phyloP scores from a whole-genome alignment of 2,329 filamentous ascomycete genomes.

The Colletotrichum chlorophyti region DNA sequence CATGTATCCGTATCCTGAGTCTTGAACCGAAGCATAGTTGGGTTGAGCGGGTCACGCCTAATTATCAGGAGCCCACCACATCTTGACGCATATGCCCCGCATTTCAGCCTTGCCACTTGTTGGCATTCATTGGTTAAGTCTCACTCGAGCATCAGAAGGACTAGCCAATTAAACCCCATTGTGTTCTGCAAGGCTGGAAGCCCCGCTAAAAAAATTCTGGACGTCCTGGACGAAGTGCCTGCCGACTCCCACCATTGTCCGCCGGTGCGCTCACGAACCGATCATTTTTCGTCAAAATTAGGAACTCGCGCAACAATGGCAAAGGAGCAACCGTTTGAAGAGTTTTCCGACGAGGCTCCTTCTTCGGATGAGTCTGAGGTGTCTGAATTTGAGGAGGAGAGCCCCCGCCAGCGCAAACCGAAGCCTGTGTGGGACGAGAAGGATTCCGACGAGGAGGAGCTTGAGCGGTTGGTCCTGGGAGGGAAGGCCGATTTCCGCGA shows the following conservation, averaged over 20 bases:
- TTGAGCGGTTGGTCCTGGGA: conserved; percentile 89
- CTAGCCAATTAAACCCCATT: neutral
- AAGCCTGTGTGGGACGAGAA: conserved; percentile 60
- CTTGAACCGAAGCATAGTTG: too few relatives aligned
- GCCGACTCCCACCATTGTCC: neutral
- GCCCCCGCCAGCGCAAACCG: conserved; percentile 31
- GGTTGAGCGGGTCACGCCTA: too few relatives aligned
- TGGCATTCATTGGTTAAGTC: neutral
- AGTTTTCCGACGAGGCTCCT: conserved; percentile 25
- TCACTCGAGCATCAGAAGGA: accelerated
- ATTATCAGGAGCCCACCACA: too few relatives aligned
- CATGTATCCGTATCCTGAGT: too few relatives aligned
- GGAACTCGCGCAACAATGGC: conserved; percentile 22
- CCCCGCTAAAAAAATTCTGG: conserved; percentile 28
- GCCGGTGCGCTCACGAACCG: neutral
- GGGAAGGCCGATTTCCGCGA: conserved; percentile 83
- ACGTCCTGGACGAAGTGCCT: conserved; percentile 1
- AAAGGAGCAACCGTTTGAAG: conserved; percentile 29
- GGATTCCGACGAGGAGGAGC: conserved; percentile 82
- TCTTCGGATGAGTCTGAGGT: conserved; percentile 25
- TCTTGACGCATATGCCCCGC: neutral
- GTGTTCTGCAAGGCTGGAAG: conserved; percentile 17
- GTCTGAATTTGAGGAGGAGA: conserved; percentile 36
- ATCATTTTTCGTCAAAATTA: neutral
- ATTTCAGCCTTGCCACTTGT: neutral